These are phyloP conservation scores for Cladosporium colombiae DNA, from an alignment of 2,329 filamentous ascomycete species.

Conservation along the genomic window DNA sequence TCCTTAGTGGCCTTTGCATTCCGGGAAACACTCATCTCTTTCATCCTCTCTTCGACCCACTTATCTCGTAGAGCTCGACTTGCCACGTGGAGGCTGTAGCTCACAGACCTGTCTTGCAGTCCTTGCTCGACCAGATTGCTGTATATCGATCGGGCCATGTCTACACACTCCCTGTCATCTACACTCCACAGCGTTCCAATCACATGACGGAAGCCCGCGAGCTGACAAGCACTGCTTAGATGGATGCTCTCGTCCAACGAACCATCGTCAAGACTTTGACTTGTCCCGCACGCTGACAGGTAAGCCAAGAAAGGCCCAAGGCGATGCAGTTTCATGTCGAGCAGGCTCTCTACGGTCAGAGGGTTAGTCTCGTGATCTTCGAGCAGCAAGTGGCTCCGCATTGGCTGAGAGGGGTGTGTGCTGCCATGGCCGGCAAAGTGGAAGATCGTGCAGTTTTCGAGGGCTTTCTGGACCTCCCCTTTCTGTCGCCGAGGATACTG, in stretches of 20 bases:
- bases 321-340: background rate
- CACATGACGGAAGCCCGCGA: conserved; percentile 10
- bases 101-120: background rate
- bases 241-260: conserved; percentile 7
- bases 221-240: conserved; percentile 1
- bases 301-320: background rate
- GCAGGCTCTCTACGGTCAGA: background rate
- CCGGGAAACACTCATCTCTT: background rate
- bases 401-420: background rate
- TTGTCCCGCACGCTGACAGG: conserved; percentile 3
- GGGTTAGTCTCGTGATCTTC: background rate
- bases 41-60: background rate
- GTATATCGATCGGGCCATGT: background rate
- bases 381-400: background rate
- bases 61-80: background rate
- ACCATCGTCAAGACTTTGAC: background rate
- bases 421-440: conserved; percentile 5
- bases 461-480: background rate
- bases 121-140: background rate
- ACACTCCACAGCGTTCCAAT: conserved; percentile 10
- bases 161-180: background rate
- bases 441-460: background rate
- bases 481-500: background rate
- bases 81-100: background rate
- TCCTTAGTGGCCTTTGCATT: background rate